Percentiles rank a stretch among this genome's conserved stretches.
These are phyloP conservation scores for Carex parvula DNA, from an alignment of 176 grass and related monocot species.

Conservation along the genomic window DNA sequence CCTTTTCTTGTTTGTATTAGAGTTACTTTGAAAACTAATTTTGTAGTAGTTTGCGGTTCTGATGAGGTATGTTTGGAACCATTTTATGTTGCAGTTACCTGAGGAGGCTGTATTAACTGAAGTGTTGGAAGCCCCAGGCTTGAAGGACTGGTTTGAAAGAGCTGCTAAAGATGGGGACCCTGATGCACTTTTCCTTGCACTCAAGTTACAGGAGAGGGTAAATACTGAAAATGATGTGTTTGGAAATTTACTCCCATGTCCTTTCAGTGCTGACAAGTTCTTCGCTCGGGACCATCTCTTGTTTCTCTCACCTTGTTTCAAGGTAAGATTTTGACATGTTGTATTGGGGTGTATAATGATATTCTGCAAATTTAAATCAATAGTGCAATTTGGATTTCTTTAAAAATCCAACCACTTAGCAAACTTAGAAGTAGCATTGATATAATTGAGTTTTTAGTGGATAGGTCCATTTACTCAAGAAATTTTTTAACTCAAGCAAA, in stretches of 20 bases:
- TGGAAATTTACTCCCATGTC: slow-evolving; percentile 77
- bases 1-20: neutral
- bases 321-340: slow-evolving; percentile 36
- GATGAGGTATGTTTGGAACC: slow-evolving; percentile 22
- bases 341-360: neutral
- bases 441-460: neutral
- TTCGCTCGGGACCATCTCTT: slow-evolving; percentile 64
- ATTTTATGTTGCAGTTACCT: slow-evolving; percentile 55
- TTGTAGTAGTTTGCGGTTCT: slow-evolving; percentile 22
- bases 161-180: slow-evolving; percentile 73
- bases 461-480: neutral
- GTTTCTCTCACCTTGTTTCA: slow-evolving; percentile 77
- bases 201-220: slow-evolving; percentile 87
- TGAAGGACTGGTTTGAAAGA: slow-evolving; percentile 78
- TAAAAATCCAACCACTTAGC: neutral
- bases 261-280: slow-evolving; percentile 67
- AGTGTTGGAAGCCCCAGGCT: slow-evolving; percentile 54
- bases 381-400: neutral
- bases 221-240: slow-evolving; percentile 53
- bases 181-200: slow-evolving; percentile 87
- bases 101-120: slow-evolving; percentile 66
- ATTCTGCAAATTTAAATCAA: neutral
- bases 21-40: neutral
- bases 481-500: neutral
- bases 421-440: neutral